Evolutionary conservation across 345 rosid species (phyloP), one percentile per base, ranked within the genome.

Genomic region (Brassica juncea): DNA sequence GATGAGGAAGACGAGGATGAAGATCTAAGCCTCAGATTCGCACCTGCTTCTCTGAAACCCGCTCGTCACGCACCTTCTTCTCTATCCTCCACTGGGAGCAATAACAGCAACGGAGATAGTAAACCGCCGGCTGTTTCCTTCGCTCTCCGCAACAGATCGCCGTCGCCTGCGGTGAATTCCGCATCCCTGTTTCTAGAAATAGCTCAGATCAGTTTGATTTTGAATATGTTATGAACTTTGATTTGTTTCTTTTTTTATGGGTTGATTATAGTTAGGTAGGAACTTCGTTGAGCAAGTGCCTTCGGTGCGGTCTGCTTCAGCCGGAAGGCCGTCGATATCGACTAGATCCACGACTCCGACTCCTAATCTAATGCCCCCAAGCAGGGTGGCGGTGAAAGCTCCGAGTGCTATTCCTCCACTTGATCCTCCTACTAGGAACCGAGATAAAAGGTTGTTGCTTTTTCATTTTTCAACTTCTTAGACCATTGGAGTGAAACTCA

Each of bases 241-340:
- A 83, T 76, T 71, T 14, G 71, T 71, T 57, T 73, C 69, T 70
- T 65, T 84, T 77, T 58, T 71, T 42, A 42, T 81, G 75, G 44
- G 74, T 78, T 85, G 52, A 86, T 88, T 93, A 95, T 93, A 95
- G 99, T 84, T 91, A 93, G 98, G 98, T 81, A 89, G 98, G 82
- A 95, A 88, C 91, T 89, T 89, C 82, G 86, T 82, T 66, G 99
- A 95, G 86, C 92, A 88, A 71, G 82, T 83, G 28, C 80, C 92
- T 47, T 86, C 93, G 0, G 89, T 84, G 67, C 88, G 99, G 31
- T 93, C 99, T 37, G 87, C 97, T 39, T 91, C 98, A 5, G 91
- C 94, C 23, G 98, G 97, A 76, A 88, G 99, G 79, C 87, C 90
- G 35, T 87, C 88, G 35, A 47, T 75, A 47, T 81, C 93, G 4